Evolutionary conservation across 1,284 basidiomycete genomes (phyloP).

Genomic region (Inonotus obliquus): DNA sequence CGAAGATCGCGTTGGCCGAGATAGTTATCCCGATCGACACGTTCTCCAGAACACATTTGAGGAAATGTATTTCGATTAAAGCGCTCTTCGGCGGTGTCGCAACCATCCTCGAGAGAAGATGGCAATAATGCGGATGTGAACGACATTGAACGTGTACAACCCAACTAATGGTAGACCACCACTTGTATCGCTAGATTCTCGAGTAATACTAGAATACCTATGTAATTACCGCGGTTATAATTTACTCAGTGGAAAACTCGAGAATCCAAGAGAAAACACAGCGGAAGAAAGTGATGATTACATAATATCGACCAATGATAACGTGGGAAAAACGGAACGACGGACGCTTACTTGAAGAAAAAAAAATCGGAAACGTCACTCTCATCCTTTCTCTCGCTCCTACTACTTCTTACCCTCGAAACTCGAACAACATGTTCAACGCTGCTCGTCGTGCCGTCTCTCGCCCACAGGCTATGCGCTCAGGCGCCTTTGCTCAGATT

Average conservation of each 20-base stretch:
- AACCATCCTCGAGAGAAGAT: background rate
- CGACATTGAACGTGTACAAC: background rate
- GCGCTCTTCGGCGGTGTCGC: background rate
- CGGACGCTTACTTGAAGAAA: slow-evolving; percentile 7
- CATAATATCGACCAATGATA: background rate
- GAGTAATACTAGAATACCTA: background rate
- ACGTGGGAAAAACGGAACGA: background rate
- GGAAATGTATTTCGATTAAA: background rate
- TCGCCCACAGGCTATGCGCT: slow-evolving; percentile 51
- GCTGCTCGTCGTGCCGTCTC: slow-evolving; percentile 48
- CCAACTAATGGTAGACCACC: background rate
- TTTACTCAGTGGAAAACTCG: background rate
- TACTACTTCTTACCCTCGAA: slow-evolving; percentile 34
- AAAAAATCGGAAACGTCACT: slow-evolving; percentile 11
- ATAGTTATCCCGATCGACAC: background rate
- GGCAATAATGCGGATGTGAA: background rate
- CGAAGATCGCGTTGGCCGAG: background rate
- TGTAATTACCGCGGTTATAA: background rate
- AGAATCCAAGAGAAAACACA: background rate
- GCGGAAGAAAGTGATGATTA: background rate
- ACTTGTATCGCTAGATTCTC: background rate
- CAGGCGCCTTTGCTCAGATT: slow-evolving; percentile 58
- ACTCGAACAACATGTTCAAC: slow-evolving; percentile 63
- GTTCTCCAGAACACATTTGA: background rate
- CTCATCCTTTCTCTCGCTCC: background rate